A percentile compares a stretch with the other conserved stretches of the same genome.
These are phyloP conservation scores for Thermomucor indicae-seudaticae DNA, from an alignment of 371 early-diverging fungal species.

Conservation along the genomic window DNA sequence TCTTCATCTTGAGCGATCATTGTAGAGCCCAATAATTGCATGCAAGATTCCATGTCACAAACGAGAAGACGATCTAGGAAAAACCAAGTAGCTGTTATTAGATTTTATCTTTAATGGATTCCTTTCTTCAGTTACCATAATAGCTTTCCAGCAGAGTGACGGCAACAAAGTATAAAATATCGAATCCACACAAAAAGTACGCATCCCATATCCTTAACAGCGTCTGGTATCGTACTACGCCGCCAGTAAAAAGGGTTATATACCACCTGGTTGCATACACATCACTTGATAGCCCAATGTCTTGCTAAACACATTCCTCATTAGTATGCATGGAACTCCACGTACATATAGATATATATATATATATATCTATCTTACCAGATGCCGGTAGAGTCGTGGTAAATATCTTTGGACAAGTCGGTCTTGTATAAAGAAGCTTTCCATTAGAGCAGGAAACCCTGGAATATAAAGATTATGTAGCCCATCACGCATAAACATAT, in stretches of 20 bases:
- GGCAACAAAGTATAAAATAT: slow-evolving; percentile 56
- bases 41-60: slow-evolving; percentile 48
- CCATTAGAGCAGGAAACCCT: slow-evolving; percentile 60
- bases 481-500: slow-evolving; percentile 50
- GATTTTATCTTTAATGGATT: not conserved
- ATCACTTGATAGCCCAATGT: slow-evolving; percentile 43
- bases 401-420: slow-evolving; percentile 42
- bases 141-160: slow-evolving; percentile 48
- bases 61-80: slow-evolving; percentile 29
- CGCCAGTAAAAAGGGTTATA: slow-evolving; percentile 59
- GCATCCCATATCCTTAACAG: slow-evolving; percentile 62
- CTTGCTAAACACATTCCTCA: slow-evolving; percentile 32
- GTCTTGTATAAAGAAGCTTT: slow-evolving; percentile 62
- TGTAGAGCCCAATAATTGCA: slow-evolving; percentile 46
- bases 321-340: too few relatives aligned
- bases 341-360: too few relatives aligned
- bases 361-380: slow-evolving; percentile 29
- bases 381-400: slow-evolving; percentile 44
- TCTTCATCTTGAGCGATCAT: slow-evolving; percentile 55
- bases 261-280: slow-evolving; percentile 65
- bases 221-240: slow-evolving; percentile 54
- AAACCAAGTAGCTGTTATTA: not conserved
- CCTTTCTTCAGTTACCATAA: slow-evolving; percentile 39
- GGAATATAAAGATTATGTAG: slow-evolving; percentile 56
- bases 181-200: slow-evolving; percentile 53